Percentiles rank a stretch among this genome's conserved stretches.
Evolutionary conservation across 345 rosid species (phyloP).

Genomic region (Rubroshorea leprosula): DNA sequence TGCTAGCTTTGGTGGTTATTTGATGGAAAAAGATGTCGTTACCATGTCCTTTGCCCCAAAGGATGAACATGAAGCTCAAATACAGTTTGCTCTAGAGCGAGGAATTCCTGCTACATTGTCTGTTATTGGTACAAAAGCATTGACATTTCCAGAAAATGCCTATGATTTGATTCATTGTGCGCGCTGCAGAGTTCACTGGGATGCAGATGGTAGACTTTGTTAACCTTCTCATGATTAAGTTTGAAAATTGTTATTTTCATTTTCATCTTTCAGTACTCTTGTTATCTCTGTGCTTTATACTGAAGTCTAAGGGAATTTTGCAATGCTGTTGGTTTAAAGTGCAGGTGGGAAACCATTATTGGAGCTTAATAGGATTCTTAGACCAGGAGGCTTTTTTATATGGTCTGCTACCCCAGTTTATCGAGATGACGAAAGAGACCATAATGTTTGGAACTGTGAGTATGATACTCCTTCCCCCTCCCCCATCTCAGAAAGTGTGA

Average conservation of each 20-base stretch:
- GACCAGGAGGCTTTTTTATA: slow-evolving; percentile 90
- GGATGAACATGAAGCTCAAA: slow-evolving; percentile 98
- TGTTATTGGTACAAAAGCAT: slow-evolving; percentile 76
- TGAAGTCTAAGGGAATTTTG: slow-evolving; percentile 7
- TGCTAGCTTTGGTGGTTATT: slow-evolving; percentile 86
- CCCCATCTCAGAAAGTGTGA: background rate
- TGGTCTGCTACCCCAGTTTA: slow-evolving; percentile 99
- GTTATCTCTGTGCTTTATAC: background rate
- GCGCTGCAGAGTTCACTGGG: slow-evolving; percentile 96
- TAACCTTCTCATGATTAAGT: background rate
- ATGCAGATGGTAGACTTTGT: slow-evolving; percentile 55
- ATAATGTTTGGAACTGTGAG: slow-evolving; percentile 54
- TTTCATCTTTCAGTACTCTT: background rate
- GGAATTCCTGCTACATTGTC: slow-evolving; percentile 91
- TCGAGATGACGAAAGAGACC: slow-evolving; percentile 56
- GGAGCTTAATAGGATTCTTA: slow-evolving; percentile 86
- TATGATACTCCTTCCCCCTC: slow-evolving; percentile 4
- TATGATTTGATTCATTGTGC: slow-evolving; percentile 93
- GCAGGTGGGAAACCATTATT: slow-evolving; percentile 88
- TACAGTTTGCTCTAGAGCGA: slow-evolving; percentile 89
- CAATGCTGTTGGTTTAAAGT: slow-evolving; percentile 12
- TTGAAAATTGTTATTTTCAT: slow-evolving; percentile 8
- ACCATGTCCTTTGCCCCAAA: slow-evolving; percentile 96
- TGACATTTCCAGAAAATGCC: slow-evolving; percentile 60
- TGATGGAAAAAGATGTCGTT: slow-evolving; percentile 68